phyloP scores from a whole-genome alignment of 345 rosid species.

The Salix viminalis region DNA sequence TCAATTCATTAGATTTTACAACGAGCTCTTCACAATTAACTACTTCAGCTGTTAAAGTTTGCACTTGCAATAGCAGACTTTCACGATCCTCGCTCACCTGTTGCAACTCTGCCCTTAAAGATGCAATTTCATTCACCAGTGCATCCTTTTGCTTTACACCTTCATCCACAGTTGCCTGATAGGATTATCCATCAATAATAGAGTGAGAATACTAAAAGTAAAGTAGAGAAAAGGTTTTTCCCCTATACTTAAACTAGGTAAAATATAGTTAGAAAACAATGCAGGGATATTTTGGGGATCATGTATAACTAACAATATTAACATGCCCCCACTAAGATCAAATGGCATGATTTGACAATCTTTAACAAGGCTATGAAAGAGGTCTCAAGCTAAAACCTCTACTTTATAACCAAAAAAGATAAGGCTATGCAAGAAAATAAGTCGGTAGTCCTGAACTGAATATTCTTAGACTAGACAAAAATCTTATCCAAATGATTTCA shows the following conservation, averaged over 20 bases:
- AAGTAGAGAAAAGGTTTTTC: background rate
- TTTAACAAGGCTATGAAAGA: background rate
- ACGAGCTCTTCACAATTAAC: constrained; percentile 63
- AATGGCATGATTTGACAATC: background rate
- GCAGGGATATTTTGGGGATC: no score
- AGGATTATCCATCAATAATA: constrained; percentile 6
- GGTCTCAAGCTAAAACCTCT: no score
- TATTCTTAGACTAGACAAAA: background rate
- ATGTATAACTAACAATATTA: background rate
- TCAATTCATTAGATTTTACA: constrained; percentile 61
- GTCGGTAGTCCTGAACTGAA: background rate
- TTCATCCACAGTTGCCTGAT: constrained; percentile 75
- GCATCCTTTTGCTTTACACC: constrained; percentile 61
- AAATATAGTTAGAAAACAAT: background rate
- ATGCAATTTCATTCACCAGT: constrained; percentile 58
- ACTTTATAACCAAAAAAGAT: no score
- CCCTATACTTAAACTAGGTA: background rate
- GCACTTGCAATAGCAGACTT: constrained; percentile 43
- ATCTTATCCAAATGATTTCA: constrained; percentile 2
- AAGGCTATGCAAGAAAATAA: background rate
- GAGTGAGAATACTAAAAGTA: background rate
- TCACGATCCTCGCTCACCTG: constrained; percentile 70
- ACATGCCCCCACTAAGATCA: background rate
- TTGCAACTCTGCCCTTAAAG: constrained; percentile 62
- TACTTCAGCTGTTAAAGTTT: constrained; percentile 48